phyloP scores from a whole-genome alignment of 2,329 filamentous ascomycete genomes.

The Talaromyces sp. region DNA sequence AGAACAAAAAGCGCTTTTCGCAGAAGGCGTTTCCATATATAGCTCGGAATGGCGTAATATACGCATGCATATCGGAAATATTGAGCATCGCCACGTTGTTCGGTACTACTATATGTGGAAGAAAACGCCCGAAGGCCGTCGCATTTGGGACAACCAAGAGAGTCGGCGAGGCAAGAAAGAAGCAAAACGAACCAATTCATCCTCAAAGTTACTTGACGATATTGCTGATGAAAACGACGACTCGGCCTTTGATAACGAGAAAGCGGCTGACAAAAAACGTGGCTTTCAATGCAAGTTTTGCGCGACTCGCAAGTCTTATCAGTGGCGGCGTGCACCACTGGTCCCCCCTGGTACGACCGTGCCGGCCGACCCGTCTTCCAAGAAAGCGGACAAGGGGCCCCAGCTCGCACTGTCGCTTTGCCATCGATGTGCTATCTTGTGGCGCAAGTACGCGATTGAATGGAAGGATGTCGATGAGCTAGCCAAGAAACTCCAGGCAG shows the following conservation, averaged over 20 bases:
- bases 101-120: conserved; percentile 99
- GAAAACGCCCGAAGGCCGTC: conserved; percentile 76
- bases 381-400: conserved; percentile 71
- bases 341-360: conserved; percentile 66
- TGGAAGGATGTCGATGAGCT: conserved; percentile 94
- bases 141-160: conserved; percentile 85
- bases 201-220: conserved; percentile 79
- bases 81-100: conserved; percentile 74
- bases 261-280: conserved; percentile 72
- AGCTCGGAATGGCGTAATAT: conserved; percentile 85
- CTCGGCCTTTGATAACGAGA: conserved; percentile 88
- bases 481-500: conserved; percentile 75
- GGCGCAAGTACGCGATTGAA: conserved; percentile 92
- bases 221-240: conserved; percentile 90
- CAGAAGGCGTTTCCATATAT: conserved; percentile 83
- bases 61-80: conserved; percentile 73
- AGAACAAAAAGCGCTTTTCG: conserved; percentile 81
- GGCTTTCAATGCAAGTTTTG: conserved; percentile 95
- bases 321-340: conserved; percentile 87
- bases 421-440: conserved; percentile 82
- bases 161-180: conserved; percentile 89
- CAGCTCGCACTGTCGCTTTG: conserved; percentile 79
- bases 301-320: conserved; percentile 68
- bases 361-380: conserved; percentile 55
- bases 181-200: conserved; percentile 58